Base-by-base conservation (phyloP, 2,329 filamentous ascomycete species). In the Aspergillus pseudoterreus region DNA sequence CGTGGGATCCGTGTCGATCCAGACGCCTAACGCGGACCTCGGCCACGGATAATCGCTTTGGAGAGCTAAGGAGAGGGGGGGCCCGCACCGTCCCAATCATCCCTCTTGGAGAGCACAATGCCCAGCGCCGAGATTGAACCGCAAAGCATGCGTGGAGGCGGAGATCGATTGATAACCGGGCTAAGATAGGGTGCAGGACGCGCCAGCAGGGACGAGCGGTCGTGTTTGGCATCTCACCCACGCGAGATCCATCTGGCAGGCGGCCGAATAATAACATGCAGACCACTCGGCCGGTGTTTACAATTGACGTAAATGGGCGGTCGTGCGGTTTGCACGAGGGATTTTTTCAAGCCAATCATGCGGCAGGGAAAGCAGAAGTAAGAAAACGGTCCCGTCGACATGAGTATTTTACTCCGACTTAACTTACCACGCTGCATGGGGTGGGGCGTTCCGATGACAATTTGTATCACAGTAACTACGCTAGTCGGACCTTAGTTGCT, bases 321-420 rank as follows among this genome's bases (percentile, higher is more conserved):
- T 15, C n/a, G 22, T 39, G 6, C 36, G 10, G 19, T 33, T 47
- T 54, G 52, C 52, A 59, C 58, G 58, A 60, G 58, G 58, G 52
- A 60, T 58, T 60, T 60, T 59, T 56, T 36, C 19, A 43, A 33
- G 41, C 58, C 56, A 60, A 60, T 60, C 19, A 49, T n/a, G 9
- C 19, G 41, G 36, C 53, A 42, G 17, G 42, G 48, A 51, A 36
- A 35, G 42, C 45, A 49, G 51, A 51, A 41, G 51, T 43, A 47
- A 55, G 49, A 51, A 53, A 52, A 49, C 51, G 45, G 52, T 54
- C 30, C 54, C 54, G 44, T 24, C 17, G 45, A 52, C 42, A 49
- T 54, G 49, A 22, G 22, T 22, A 22, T 22, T 22, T 22, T 22
- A 22, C 22, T 22, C 4, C 4, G 22, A 22, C 22, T 22, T 22